These are phyloP conservation scores for Colletotrichum graminicola DNA, from an alignment of 2,329 filamentous ascomycete species.

Conservation along the genomic window DNA sequence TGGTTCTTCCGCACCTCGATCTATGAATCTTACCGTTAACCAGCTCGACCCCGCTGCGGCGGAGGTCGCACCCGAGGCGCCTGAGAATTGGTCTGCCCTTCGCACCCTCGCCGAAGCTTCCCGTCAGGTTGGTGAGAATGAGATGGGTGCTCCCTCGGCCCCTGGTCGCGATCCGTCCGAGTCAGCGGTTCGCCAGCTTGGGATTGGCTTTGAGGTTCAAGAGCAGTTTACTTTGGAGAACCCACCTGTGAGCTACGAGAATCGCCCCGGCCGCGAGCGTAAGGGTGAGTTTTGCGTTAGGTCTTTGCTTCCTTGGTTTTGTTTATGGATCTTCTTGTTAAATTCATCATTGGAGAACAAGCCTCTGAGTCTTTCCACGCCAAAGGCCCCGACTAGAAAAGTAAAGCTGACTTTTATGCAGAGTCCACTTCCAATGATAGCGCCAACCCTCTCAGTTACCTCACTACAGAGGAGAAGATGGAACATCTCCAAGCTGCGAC, in stretches of 20 bases:
- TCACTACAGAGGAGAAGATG: slow-evolving; percentile 55
- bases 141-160: slow-evolving; percentile 31
- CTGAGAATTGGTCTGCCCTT: slow-evolving; percentile 80
- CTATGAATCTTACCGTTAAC: slow-evolving; percentile 40
- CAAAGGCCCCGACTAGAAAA: not conserved
- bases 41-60: slow-evolving; percentile 35
- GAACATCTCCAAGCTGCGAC: slow-evolving; percentile 64
- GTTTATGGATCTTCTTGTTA: not conserved
- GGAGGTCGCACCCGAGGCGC: slow-evolving; percentile 44
- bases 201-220: slow-evolving; percentile 63
- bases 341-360: not conserved
- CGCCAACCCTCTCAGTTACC: slow-evolving; percentile 46
- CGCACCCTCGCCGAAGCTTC: slow-evolving; percentile 92
- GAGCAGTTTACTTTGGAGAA: slow-evolving; percentile 72
- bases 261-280: slow-evolving; percentile 49
- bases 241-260: slow-evolving; percentile 64
- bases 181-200: slow-evolving; percentile 40
- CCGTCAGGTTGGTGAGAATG: slow-evolving; percentile 70
- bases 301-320: not conserved
- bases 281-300: slow-evolving; percentile 51
- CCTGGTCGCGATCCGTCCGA: slow-evolving; percentile 42
- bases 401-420: slow-evolving; percentile 19
- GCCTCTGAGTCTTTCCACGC: not conserved
- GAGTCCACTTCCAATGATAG: slow-evolving; percentile 41
- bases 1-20: slow-evolving; percentile 35